Conservation (phyloP, 2,329 filamentous ascomycete species). For the Arthroderma sp. region DNA sequence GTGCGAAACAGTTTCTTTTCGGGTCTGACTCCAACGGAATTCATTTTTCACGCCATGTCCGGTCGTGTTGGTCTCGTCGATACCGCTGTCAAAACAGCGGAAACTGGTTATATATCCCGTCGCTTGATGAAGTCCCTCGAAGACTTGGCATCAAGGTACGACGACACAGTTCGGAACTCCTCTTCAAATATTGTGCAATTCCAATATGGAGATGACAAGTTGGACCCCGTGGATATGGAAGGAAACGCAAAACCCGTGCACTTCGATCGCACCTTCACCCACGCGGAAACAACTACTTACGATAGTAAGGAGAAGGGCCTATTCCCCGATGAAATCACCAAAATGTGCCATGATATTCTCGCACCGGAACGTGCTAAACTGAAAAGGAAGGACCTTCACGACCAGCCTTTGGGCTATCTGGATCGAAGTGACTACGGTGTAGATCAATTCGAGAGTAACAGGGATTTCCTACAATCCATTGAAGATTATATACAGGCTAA, state of each 20-base stretch:
- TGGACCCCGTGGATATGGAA: slow-evolving; percentile 97
- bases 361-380: slow-evolving; percentile 54
- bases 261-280: slow-evolving; percentile 81
- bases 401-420: slow-evolving; percentile 52
- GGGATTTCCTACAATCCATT: slow-evolving; percentile 69
- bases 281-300: slow-evolving; percentile 63
- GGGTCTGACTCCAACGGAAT: slow-evolving; percentile 78
- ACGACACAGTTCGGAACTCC: slow-evolving; percentile 87
- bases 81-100: slow-evolving; percentile 96
- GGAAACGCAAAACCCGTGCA: slow-evolving; percentile 83
- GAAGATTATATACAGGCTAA: slow-evolving; percentile 55
- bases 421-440: slow-evolving; percentile 55
- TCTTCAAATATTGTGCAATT: slow-evolving; percentile 85
- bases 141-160: slow-evolving; percentile 85
- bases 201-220: slow-evolving; percentile 88
- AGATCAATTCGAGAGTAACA: slow-evolving; percentile 68
- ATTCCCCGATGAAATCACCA: slow-evolving; percentile 58
- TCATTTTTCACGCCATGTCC: slow-evolving; percentile 96
- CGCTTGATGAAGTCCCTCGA: slow-evolving; percentile 96
- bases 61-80: slow-evolving; percentile 97
- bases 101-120: slow-evolving; percentile 98
- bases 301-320: slow-evolving; percentile 62
- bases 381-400: slow-evolving; percentile 47
- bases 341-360: slow-evolving; percentile 55
- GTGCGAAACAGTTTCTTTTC: slow-evolving; percentile 96